A percentile compares a stretch with the other conserved stretches of the same genome.
Conservation (phyloP, 352 stramenopile species). For the Pythium vanterpoolii region DNA sequence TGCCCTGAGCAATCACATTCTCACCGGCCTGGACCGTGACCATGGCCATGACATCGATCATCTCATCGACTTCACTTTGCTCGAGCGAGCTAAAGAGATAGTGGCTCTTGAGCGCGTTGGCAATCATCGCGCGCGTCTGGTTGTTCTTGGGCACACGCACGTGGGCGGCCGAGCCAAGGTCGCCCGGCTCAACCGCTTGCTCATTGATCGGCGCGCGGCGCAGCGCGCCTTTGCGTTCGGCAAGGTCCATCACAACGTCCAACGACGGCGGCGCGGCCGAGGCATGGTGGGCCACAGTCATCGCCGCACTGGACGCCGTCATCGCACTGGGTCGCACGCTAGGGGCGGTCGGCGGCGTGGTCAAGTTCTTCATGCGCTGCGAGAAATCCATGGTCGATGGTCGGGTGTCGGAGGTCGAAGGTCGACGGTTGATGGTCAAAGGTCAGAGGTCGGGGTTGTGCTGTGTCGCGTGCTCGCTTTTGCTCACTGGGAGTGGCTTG, state of each 20-base stretch:
- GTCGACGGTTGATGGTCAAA: too few relatives aligned
- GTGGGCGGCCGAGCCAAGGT: conserved; percentile 41
- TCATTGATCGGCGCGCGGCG: conserved; percentile 80
- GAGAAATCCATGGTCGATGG: conserved; percentile 66
- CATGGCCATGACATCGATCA: conserved; percentile 84
- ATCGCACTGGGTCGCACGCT: conserved; percentile 48
- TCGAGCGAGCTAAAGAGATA: conserved; percentile 83
- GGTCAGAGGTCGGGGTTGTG: too few relatives aligned
- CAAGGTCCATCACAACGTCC: conserved; percentile 39
- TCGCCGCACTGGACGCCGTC: conserved; percentile 18
- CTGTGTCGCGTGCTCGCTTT: not conserved
- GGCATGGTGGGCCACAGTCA: conserved; percentile 9
- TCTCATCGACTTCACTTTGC: conserved; percentile 71
- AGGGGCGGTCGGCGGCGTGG: conserved; percentile 48
- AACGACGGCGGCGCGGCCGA: conserved; percentile 13
- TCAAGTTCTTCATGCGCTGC: conserved; percentile 71
- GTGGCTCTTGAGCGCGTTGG: conserved; percentile 75
- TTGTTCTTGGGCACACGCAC: conserved; percentile 70
- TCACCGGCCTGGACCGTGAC: conserved; percentile 58
- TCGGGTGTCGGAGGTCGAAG: not conserved
- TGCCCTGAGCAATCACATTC: conserved; percentile 81
- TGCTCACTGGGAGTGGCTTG: conserved; percentile 8
- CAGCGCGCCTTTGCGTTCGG: conserved; percentile 50
- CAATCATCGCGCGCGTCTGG: conserved; percentile 72
- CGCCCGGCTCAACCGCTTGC: conserved; percentile 61